Evolutionary conservation across 805 yeast genomes (phyloP).

Genomic region (Candida ortonii): DNA sequence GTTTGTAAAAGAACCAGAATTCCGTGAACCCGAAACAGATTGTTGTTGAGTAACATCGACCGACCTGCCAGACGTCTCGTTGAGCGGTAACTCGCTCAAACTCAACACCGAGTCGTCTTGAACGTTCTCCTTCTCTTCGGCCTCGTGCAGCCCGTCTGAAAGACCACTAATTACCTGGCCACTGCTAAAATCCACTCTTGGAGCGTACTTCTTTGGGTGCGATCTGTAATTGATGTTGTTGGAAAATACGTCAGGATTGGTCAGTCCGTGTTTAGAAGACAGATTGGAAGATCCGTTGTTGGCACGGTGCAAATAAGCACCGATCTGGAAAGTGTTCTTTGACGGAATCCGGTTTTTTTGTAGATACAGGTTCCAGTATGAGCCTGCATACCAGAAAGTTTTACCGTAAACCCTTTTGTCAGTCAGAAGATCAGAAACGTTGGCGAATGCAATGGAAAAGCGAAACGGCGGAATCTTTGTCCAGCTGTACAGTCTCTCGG

Average conservation of each 20-base stretch:
- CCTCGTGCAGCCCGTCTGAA: slow-evolving; percentile 7
- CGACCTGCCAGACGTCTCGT: slow-evolving; percentile 10
- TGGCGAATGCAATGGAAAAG: slow-evolving; percentile 50
- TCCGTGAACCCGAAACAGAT: slow-evolving; percentile 2
- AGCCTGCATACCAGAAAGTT: slow-evolving; percentile 60
- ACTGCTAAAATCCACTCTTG: slow-evolving; percentile 3
- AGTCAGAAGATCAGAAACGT: slow-evolving; percentile 42
- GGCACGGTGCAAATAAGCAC: slow-evolving; percentile 55
- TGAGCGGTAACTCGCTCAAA: slow-evolving; percentile 21
- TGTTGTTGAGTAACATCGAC: slow-evolving; percentile 2
- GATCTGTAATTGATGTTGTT: slow-evolving; percentile 26
- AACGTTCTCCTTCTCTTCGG: slow-evolving; percentile 25
- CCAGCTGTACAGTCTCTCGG: slow-evolving; percentile 31
- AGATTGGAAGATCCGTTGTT: slow-evolving; percentile 32
- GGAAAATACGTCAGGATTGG: slow-evolving; percentile 38
- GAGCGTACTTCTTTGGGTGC: slow-evolving; percentile 21
- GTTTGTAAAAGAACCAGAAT: slow-evolving; percentile 2
- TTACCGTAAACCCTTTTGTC: slow-evolving; percentile 50
- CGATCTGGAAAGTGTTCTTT: slow-evolving; percentile 47
- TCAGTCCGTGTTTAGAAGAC: slow-evolving; percentile 38
- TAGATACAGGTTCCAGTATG: slow-evolving; percentile 55
- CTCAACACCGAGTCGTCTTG: slow-evolving; percentile 25
- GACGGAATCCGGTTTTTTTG: slow-evolving; percentile 43
- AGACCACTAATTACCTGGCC: slow-evolving; percentile 6
- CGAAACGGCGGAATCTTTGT: slow-evolving; percentile 52